phyloP scores from a whole-genome alignment of 305 asterid species.

The Galium porrigens region DNA sequence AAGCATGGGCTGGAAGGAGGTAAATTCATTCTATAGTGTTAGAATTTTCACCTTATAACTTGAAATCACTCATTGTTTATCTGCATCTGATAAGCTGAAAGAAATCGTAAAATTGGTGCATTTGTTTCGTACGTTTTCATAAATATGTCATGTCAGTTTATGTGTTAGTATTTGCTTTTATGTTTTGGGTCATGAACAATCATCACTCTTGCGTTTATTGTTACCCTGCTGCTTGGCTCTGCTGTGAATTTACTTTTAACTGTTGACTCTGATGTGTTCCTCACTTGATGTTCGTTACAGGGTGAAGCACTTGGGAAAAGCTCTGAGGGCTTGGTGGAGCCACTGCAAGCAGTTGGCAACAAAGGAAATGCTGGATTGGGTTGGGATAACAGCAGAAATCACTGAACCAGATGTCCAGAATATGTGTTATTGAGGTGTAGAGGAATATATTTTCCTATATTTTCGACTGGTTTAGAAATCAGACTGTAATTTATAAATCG shows the following conservation, averaged over 20 bases:
- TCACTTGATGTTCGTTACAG: conserved; percentile 22
- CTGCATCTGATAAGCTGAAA: background rate
- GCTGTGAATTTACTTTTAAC: background rate
- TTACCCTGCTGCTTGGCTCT: background rate
- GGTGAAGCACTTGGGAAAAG: conserved; percentile 66
- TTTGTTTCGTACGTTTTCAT: background rate
- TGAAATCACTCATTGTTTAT: background rate
- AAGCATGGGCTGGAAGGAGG: conserved; percentile 99
- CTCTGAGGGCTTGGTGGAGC: conserved; percentile 61
- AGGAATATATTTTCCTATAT: background rate
- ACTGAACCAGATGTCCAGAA: conserved; percentile 4
- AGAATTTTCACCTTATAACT: background rate
- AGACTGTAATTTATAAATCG: too few species aligned
- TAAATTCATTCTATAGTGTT: conserved; percentile 16
- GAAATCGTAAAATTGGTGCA: too few species aligned
- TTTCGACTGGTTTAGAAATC: too few species aligned
- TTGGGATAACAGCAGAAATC: conserved; percentile 48
- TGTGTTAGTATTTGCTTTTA: too few species aligned
- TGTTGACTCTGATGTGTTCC: background rate
- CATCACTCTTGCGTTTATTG: too few species aligned
- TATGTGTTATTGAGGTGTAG: background rate
- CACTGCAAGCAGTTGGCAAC: conserved; percentile 60
- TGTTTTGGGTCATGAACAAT: too few species aligned
- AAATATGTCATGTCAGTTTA: background rate
- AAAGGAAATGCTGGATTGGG: conserved; percentile 89